Percentiles rank a stretch among this genome's conserved stretches.
Evolutionary conservation across 2,329 filamentous ascomycete genomes (phyloP).

Genomic region (Pyricularia sp.): DNA sequence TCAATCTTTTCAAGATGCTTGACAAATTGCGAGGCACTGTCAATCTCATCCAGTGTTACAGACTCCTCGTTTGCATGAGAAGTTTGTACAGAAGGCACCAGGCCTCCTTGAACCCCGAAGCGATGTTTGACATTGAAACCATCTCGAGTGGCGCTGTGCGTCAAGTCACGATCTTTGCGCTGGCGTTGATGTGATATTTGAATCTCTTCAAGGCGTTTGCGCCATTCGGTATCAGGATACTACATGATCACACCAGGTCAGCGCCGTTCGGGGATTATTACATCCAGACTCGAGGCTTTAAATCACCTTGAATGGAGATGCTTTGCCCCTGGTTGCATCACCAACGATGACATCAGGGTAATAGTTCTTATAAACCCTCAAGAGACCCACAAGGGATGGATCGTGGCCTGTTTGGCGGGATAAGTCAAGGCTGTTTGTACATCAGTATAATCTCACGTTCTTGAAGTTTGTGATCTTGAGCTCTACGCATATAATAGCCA

Average conservation of each 20-base stretch:
- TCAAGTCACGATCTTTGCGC: slow-evolving; percentile 31
- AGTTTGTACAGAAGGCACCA: slow-evolving; percentile 62
- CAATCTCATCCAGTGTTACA: slow-evolving; percentile 68
- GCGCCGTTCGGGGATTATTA: not conserved
- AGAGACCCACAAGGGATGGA: slow-evolving; percentile 60
- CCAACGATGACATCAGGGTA: slow-evolving; percentile 82
- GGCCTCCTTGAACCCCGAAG: slow-evolving; percentile 21
- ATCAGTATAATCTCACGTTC: slow-evolving; percentile 8
- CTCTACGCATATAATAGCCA: not conserved
- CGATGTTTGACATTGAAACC: slow-evolving; percentile 57
- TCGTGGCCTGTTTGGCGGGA: slow-evolving; percentile 60
- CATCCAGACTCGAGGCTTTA: not conserved
- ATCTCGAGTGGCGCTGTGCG: slow-evolving; percentile 28
- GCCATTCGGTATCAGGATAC: slow-evolving; percentile 72
- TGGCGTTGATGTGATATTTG: slow-evolving; percentile 42
- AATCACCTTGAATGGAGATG: slow-evolving; percentile 50
- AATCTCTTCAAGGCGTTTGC: slow-evolving; percentile 55
- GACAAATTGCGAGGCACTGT: slow-evolving; percentile 60
- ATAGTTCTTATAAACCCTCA: slow-evolving; percentile 83
- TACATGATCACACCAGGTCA: slow-evolving; percentile 17
- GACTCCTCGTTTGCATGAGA: slow-evolving; percentile 60
- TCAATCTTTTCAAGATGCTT: slow-evolving; percentile 69
- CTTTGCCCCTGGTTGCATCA: slow-evolving; percentile 50
- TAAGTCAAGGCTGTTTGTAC: slow-evolving; percentile 38
- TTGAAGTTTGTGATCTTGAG: not conserved